Evolutionary conservation across 2,329 filamentous ascomycete species (phyloP).

Genomic region (Neoascochyta sp.): DNA sequence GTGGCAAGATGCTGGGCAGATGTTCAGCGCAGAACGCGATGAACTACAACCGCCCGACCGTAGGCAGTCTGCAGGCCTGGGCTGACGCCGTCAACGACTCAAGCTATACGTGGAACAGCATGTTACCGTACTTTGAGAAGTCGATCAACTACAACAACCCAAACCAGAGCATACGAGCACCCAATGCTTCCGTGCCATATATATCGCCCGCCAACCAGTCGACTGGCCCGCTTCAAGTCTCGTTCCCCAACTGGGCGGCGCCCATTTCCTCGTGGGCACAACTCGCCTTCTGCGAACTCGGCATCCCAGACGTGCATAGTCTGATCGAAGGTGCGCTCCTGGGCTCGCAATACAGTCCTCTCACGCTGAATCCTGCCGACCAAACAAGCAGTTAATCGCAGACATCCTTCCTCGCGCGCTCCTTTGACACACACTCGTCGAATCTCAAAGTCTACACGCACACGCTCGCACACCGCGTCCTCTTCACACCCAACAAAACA

Average conservation of each 20-base stretch:
- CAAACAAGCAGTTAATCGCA: constrained; percentile 9
- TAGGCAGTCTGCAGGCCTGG: constrained; percentile 24
- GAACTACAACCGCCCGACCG: constrained; percentile 19
- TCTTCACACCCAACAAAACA: constrained; percentile 22
- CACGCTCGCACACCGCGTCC: constrained; percentile 33
- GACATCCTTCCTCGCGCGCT: constrained; percentile 3
- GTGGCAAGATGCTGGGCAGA: constrained; percentile 32
- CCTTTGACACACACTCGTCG: background rate
- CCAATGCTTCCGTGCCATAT: constrained; percentile 9
- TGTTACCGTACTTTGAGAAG: constrained; percentile 28
- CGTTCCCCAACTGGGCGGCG: constrained; percentile 14
- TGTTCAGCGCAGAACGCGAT: constrained; percentile 19
- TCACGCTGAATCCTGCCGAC: constrained; percentile 22
- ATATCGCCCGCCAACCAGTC: background rate
- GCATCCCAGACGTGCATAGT: constrained; percentile 8
- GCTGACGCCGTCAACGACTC: constrained; percentile 27
- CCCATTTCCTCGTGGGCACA: constrained; percentile 13
- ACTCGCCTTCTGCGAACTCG: constrained; percentile 9
- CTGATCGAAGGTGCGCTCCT: constrained; percentile 13
- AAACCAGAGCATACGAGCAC: constrained; percentile 8
- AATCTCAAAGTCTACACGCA: constrained; percentile 27
- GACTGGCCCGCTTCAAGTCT: constrained; percentile 10
- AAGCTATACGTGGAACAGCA: constrained; percentile 26
- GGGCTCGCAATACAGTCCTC: constrained; percentile 9
- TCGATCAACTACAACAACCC: constrained; percentile 29